Conservation (phyloP, 495 filamentous ascomycete genomes). For the Neurospora africana region DNA sequence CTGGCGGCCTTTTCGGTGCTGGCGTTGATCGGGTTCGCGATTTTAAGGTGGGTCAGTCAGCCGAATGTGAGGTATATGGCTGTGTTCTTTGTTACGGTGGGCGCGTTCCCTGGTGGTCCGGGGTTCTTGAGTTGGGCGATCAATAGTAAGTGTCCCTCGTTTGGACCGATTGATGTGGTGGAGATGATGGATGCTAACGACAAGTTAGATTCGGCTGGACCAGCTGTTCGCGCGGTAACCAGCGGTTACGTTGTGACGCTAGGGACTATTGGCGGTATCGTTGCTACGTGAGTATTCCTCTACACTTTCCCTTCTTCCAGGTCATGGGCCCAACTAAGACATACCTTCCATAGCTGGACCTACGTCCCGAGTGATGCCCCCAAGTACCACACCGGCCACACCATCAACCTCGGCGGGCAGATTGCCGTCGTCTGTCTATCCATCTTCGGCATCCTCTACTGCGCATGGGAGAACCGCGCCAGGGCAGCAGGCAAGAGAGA, state of each 20-base stretch:
- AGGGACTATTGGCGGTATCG: slow-evolving; percentile 45
- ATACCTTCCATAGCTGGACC: slow-evolving; percentile 32
- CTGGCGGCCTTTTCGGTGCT: slow-evolving; percentile 32
- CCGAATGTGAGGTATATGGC: slow-evolving; percentile 29
- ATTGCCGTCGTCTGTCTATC: slow-evolving; percentile 30
- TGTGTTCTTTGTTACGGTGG: slow-evolving; percentile 39
- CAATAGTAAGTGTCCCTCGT: slow-evolving; percentile 29
- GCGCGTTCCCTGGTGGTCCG: slow-evolving; percentile 43
- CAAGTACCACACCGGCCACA: slow-evolving; percentile 43
- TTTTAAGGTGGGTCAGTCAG: slow-evolving; percentile 17
- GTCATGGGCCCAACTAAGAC: neutral
- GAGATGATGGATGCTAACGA: neutral
- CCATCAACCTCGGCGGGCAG: slow-evolving; percentile 47
- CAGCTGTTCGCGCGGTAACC: slow-evolving; percentile 45
- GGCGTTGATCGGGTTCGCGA: slow-evolving; percentile 35
- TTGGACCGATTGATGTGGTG: neutral
- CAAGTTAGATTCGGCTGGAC: slow-evolving; percentile 37
- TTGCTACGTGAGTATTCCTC: slow-evolving; percentile 33
- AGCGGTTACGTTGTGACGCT: slow-evolving; percentile 43
- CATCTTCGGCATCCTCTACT: slow-evolving; percentile 41
- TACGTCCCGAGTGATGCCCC: slow-evolving; percentile 41
- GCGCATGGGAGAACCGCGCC: slow-evolving; percentile 40
- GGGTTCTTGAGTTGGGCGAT: slow-evolving; percentile 47
- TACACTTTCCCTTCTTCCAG: neutral
- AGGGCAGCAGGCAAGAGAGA: slow-evolving; percentile 41